Conservation (phyloP, 257 asterid genomes). For the Striga asiatica region DNA sequence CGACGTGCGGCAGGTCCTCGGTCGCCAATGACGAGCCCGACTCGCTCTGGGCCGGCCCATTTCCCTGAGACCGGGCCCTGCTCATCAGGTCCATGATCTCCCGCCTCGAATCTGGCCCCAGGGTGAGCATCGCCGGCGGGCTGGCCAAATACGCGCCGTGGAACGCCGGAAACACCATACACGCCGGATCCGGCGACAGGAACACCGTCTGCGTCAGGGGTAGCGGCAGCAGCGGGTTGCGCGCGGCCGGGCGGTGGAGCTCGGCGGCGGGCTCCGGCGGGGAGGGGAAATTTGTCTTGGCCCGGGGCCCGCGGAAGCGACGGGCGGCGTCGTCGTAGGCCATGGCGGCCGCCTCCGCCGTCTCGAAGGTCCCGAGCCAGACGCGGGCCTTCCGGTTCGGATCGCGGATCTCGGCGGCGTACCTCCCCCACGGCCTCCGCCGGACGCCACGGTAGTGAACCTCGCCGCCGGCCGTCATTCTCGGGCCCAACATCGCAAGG, state of each 20-base stretch:
- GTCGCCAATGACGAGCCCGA: slow-evolving; percentile 36
- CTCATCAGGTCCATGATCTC: slow-evolving; percentile 24
- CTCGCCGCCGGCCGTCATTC: background rate
- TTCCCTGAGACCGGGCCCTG: slow-evolving; percentile 7
- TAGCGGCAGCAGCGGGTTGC: slow-evolving; percentile 15
- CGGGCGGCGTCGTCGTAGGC: slow-evolving; percentile 58
- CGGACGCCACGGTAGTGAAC: slow-evolving; percentile 47
- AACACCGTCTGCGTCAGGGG: slow-evolving; percentile 15
- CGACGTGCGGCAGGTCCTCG: slow-evolving; percentile 22
- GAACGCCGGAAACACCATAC: background rate
- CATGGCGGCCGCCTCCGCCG: slow-evolving; percentile 56
- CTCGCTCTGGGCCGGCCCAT: slow-evolving; percentile 18
- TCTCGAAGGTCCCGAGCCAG: slow-evolving; percentile 57
- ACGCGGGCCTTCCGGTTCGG: slow-evolving; percentile 45
- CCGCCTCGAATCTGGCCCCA: slow-evolving; percentile 26
- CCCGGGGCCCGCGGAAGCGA: slow-evolving; percentile 45
- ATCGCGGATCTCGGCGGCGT: slow-evolving; percentile 58
- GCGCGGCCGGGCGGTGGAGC: slow-evolving; percentile 36
- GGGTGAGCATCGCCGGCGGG: slow-evolving; percentile 23
- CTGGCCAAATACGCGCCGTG: background rate
- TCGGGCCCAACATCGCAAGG: background rate
- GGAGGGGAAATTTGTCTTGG: slow-evolving; percentile 49
- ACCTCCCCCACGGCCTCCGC: slow-evolving; percentile 57
- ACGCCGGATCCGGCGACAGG: slow-evolving; percentile 12
- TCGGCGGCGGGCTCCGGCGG: slow-evolving; percentile 21